Conservation (phyloP, 768 basidiomycete species). For the Phaeotremella fagi region DNA sequence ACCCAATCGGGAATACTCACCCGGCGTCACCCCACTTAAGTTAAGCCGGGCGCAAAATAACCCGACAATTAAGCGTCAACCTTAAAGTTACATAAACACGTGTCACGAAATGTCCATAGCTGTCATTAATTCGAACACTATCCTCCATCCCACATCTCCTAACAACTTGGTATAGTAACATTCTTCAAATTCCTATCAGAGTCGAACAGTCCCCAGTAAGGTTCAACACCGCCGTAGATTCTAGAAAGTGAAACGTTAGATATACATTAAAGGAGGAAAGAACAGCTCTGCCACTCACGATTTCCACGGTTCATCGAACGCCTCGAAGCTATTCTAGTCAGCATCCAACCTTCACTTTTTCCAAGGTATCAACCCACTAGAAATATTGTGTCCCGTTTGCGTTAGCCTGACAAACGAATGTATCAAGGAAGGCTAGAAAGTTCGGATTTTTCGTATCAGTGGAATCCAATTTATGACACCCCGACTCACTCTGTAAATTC, state of each 20-base stretch:
- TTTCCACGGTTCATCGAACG: conserved; percentile 79
- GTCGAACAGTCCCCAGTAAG: conserved; percentile 66
- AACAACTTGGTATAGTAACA: conserved; percentile 47
- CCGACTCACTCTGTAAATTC: conserved; percentile 53
- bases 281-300: conserved; percentile 50
- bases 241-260: conserved; percentile 43
- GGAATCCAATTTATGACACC: too few species aligned
- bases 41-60: too few species aligned
- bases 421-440: conserved; percentile 61
- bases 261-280: conserved; percentile 3
- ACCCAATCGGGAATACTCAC: too few species aligned
- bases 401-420: conserved; percentile 83
- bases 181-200: conserved; percentile 51
- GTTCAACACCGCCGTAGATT: conserved; percentile 76
- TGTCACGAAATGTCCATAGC: background rate
- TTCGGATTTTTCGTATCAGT: too few species aligned
- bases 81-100: too few species aligned
- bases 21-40: too few species aligned
- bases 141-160: background rate
- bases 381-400: conserved; percentile 76
- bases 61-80: too few species aligned
- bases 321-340: conserved; percentile 50
- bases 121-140: background rate
- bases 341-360: background rate
- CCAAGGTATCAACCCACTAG: conserved; percentile 51